These are phyloP conservation scores for Cyphellophora europaea DNA, from an alignment of 2,329 filamentous ascomycete species.

Conservation along the genomic window DNA sequence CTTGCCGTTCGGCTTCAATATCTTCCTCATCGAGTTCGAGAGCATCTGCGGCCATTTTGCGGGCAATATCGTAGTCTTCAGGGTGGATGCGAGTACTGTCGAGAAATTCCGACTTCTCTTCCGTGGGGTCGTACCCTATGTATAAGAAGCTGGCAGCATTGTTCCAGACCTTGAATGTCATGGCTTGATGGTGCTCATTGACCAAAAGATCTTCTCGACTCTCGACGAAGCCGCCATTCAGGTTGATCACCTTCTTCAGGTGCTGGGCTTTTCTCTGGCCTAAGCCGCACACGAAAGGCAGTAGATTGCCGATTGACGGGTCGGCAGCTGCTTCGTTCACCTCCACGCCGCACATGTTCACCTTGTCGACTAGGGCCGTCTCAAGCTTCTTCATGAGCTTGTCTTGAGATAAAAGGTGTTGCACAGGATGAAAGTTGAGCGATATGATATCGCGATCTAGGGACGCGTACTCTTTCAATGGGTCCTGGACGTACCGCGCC, in stretches of 20 bases:
- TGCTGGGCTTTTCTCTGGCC: conserved; percentile 84
- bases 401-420: conserved; percentile 78
- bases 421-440: conserved; percentile 79
- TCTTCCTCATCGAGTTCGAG: conserved; percentile 96
- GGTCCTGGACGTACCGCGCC: conserved; percentile 87
- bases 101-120: conserved; percentile 76
- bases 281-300: conserved; percentile 85
- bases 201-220: conserved; percentile 83
- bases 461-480: conserved; percentile 91
- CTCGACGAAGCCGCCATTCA: conserved; percentile 76
- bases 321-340: conserved; percentile 85
- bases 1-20: conserved; percentile 85
- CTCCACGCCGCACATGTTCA: conserved; percentile 91
- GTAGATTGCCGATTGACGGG: conserved; percentile 70
- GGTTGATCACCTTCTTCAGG: conserved; percentile 80
- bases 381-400: conserved; percentile 81
- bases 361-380: conserved; percentile 96
- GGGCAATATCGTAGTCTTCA: conserved; percentile 94
- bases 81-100: conserved; percentile 97
- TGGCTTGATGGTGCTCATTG: conserved; percentile 69
- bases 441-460: conserved; percentile 81
- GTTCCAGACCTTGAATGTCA: conserved; percentile 85
- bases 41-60: conserved; percentile 97
- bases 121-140: conserved; percentile 77
- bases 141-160: conserved; percentile 95